These are phyloP conservation scores for Piper longum DNA, from an alignment of 164 flowering plant genomes.

Conservation along the genomic window DNA sequence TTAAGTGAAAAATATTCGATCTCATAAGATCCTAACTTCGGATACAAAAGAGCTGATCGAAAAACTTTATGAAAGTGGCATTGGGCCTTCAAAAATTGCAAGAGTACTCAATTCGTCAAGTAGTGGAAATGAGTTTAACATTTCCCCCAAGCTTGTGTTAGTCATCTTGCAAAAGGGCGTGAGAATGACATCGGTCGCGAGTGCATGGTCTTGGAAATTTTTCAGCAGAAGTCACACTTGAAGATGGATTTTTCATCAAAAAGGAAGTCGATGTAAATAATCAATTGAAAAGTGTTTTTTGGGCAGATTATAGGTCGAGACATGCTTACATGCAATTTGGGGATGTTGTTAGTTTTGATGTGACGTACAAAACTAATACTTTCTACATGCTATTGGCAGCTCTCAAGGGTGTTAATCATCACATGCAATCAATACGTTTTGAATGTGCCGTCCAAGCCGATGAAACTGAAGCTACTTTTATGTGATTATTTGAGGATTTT, in stretches of 20 bases:
- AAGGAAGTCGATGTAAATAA: slow-evolving; percentile 62
- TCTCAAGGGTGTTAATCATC: too few relatives aligned
- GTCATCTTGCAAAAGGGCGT: not conserved
- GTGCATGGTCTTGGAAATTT: not conserved
- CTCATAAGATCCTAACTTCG: too few relatives aligned
- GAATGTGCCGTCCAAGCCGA: too few relatives aligned
- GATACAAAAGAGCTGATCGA: not conserved
- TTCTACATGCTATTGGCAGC: slow-evolving; percentile 72
- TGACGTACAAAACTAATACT: slow-evolving; percentile 64
- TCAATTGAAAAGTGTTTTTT: slow-evolving; percentile 46
- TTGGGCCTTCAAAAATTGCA: not conserved
- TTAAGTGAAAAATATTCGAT: too few relatives aligned
- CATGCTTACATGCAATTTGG: slow-evolving; percentile 56
- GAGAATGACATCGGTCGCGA: not conserved
- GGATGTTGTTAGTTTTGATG: slow-evolving; percentile 78
- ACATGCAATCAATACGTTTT: too few relatives aligned
- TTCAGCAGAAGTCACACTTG: slow-evolving; percentile 14
- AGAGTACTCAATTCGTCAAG: not conserved
- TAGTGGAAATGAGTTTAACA: not conserved
- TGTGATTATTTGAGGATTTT: too few relatives aligned
- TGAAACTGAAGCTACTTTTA: too few relatives aligned
- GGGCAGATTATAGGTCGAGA: slow-evolving; percentile 70
- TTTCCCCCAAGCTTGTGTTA: not conserved
- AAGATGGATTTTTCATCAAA: slow-evolving; percentile 51
- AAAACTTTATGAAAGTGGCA: not conserved